Conservation (phyloP, 305 asterid genomes). For the Caryopteris hybrid region DNA sequence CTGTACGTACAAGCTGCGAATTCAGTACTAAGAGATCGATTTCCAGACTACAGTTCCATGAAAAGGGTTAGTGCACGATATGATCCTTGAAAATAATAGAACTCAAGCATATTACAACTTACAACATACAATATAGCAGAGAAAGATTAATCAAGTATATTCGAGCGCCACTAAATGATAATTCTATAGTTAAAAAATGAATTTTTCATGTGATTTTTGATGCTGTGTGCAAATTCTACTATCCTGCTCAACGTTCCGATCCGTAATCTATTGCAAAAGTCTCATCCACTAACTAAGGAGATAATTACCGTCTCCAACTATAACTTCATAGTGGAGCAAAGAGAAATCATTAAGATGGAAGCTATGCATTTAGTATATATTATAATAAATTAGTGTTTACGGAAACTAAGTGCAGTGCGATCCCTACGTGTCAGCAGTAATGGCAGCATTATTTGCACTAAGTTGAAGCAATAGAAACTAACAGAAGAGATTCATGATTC, state of each 20-base stretch:
- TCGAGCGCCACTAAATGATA: not conserved
- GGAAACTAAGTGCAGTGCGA: constrained; percentile 15
- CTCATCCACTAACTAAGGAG: constrained; percentile 5
- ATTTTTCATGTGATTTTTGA: too few relatives aligned
- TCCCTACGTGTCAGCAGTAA: constrained; percentile 26
- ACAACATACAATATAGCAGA: too few relatives aligned
- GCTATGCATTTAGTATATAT: constrained; percentile 9
- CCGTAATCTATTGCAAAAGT: not conserved
- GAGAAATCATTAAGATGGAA: constrained; percentile 14
- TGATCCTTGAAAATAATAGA: not conserved
- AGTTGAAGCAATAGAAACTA: too few relatives aligned
- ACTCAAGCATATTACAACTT: not conserved
- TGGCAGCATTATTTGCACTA: constrained; percentile 15
- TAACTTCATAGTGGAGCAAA: constrained; percentile 1
- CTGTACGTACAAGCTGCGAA: too few relatives aligned
- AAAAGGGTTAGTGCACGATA: not conserved
- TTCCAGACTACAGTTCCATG: not conserved
- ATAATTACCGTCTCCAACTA: constrained; percentile 3
- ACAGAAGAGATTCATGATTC: too few relatives aligned
- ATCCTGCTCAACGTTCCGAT: not conserved
- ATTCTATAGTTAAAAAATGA: too few relatives aligned
- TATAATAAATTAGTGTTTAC: not conserved
- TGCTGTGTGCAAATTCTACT: too few relatives aligned
- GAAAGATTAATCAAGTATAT: not conserved
- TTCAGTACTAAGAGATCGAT: not conserved